Evolutionary conservation across 2,329 filamentous ascomycete species (phyloP), one percentile per base, ranked within the genome.

Genomic region (Aschersonia sp.): DNA sequence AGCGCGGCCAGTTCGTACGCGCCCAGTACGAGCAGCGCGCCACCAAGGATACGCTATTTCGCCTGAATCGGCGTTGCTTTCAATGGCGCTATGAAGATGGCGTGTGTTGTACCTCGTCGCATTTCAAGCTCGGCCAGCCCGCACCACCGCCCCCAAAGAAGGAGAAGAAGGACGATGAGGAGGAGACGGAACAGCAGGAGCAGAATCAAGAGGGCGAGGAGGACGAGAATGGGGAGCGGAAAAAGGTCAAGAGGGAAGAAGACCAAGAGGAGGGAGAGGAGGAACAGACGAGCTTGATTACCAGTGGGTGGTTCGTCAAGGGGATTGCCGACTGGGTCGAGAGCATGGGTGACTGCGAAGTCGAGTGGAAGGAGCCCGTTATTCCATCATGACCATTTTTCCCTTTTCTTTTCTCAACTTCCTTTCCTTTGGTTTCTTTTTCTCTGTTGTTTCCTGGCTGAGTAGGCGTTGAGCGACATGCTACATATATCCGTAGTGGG

Each of bases 261-360:
- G 40, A 42, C 10, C 40, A 37, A 37, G 33, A 42, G 40, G 10
- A 11, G 40, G 11, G 7, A 12, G 40, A 42, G 7, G 11, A 42
- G 7, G 10, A 11, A 14, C 40, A 42, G 14, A 7, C 10, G 9
- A 42, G 9, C 10, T 7, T 42, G 37, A 68, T 64, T 50, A 62
- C 57, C 29, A 71, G 68, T 45, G 70, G 70, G 2, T 72, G 69
- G 69, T 65, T 71, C 49, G 53, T 70, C 35, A 60, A 67, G 46
- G 68, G 69, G 40, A 72, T 72, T 56, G 61, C 67, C 41, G 63
- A 70, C 50, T 73, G 69, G 69, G 68, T 71, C 46, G 60, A 64
- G 6, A 62, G 65, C 14, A 65, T 60, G 55, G 70, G 68, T 6
- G 65, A 70, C 44, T 73, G 70, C 52, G 55, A 55, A 42, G 56